Base-by-base conservation (phyloP, 2,329 filamentous ascomycete genomes). In the Microascus cirrosus region DNA sequence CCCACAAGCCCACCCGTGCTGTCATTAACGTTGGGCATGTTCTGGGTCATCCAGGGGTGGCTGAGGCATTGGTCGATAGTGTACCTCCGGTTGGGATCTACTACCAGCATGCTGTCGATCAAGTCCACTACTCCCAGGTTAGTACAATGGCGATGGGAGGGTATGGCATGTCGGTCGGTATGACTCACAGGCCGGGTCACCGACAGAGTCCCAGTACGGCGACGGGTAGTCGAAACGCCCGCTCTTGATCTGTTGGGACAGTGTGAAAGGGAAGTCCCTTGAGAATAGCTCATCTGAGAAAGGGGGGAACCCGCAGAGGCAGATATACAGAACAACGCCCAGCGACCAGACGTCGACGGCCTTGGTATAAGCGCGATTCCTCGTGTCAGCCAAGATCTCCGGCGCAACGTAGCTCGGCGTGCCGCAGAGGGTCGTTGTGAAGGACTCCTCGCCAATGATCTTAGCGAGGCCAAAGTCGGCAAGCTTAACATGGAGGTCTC, bases 351-450 rank as follows among this genome's bases (percentile, higher is more conserved):
- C 80, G 69, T 99, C 94, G 11, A 99, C 94, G 2, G 92, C 92
- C 66, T 91, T 90, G 58, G 92, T 96, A 73, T 99, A 99, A 67
- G 89, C 89, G 63, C 94, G 85, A 61, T 90, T 83, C 65, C 84
- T 86, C 20, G 82, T 84, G 61, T 92, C 88, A 66, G 91, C 87
- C 4, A 99, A 77, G 59, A 99, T 96, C 70, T 99, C 94, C 1
- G 94, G 94, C 1, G 95, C 94, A 60, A 97, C 93, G 69, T 99
- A 96, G 70, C 89, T 94, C 6, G 93, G 94, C n/a, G 94, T 99
- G 62, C 94, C 94, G 69, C 94, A 94, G 62, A 99, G 76, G 0
- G 94, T 97, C 0, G 92, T 96, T 1, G 94, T 97, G 69, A 99
- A 99, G 0, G 93, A 96, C 68, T 96, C 91, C 70, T 99, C 94